Evolutionary conservation across 768 basidiomycete genomes (phyloP).

Genomic region (Cubamyces lactineus): DNA sequence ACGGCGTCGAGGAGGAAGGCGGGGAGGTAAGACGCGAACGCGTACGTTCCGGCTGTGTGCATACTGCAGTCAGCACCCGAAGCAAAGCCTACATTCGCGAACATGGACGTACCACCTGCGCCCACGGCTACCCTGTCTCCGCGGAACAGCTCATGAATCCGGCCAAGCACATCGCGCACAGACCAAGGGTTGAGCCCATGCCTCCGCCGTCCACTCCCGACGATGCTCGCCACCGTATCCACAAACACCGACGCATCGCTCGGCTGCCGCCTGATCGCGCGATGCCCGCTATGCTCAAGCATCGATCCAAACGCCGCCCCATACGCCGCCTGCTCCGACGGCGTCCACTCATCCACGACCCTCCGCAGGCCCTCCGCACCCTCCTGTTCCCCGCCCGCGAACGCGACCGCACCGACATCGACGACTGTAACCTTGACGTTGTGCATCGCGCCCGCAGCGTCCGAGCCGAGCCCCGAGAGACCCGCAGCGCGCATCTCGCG

Average conservation of each 20-base stretch:
- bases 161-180: constrained; percentile 47
- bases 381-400: constrained; percentile 17
- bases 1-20: constrained; percentile 63
- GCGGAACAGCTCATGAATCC: constrained; percentile 56
- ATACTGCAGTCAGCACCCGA: not conserved
- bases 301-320: constrained; percentile 65
- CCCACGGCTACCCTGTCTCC: constrained; percentile 76
- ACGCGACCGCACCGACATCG: constrained; percentile 67
- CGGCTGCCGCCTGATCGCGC: constrained; percentile 53
- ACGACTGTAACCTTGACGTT: constrained; percentile 71
- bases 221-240: constrained; percentile 58
- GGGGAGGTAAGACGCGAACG: constrained; percentile 71
- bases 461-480: constrained; percentile 54
- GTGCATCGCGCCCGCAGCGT: constrained; percentile 59
- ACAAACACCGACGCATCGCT: constrained; percentile 63
- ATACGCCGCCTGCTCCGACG: constrained; percentile 73
- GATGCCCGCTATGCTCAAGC: constrained; percentile 44
- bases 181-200: not conserved
- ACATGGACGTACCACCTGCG: constrained; percentile 65
- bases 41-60: constrained; percentile 67
- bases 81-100: not conserved
- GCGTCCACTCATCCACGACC: constrained; percentile 71
- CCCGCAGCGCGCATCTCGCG: constrained; percentile 68
- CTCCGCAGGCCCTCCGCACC: constrained; percentile 40
- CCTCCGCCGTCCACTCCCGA: constrained; percentile 56